Evolutionary conservation across 176 grass and related monocot genomes (phyloP).

Genomic region (Raddia distichophylla): DNA sequence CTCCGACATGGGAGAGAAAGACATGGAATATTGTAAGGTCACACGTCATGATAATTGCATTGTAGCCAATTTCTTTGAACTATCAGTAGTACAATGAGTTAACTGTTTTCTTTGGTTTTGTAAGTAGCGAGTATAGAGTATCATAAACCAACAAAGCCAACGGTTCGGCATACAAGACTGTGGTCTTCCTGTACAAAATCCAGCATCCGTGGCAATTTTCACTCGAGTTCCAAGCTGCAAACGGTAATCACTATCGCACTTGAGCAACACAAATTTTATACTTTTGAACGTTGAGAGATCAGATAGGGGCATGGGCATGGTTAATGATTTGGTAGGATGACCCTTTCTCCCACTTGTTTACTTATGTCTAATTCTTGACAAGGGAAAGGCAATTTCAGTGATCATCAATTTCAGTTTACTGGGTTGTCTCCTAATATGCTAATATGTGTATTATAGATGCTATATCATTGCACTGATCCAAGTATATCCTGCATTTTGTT

Average conservation of each 20-base stretch:
- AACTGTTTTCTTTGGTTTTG: conserved; percentile 3
- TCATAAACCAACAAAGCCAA: conserved; percentile 74
- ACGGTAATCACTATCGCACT: conserved; percentile 42
- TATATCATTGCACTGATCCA: not conserved
- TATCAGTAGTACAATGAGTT: not conserved
- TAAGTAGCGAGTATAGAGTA: conserved; percentile 68
- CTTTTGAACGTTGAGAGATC: conserved; percentile 4
- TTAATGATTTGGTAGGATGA: conserved; percentile 38
- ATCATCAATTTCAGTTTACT: not conserved
- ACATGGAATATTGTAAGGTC: conserved; percentile 69
- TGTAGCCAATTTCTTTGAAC: not conserved
- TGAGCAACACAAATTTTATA: not conserved
- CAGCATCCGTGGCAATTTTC: conserved; percentile 48
- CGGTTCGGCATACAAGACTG: conserved; percentile 61
- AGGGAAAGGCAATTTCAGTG: not conserved
- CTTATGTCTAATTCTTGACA: conserved; percentile 12
- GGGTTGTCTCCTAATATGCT: not conserved
- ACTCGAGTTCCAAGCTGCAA: conserved; percentile 44
- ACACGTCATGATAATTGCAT: not conserved
- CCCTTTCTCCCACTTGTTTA: not conserved
- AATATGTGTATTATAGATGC: not conserved
- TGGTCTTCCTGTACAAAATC: conserved; percentile 68
- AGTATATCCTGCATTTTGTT: conserved; percentile 18
- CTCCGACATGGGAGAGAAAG: conserved; percentile 68
- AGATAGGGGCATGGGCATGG: conserved; percentile 19